Percentiles rank a stretch among this genome's conserved stretches.
These are phyloP conservation scores for Dactylonectria estremocensis DNA, from an alignment of 2,329 filamentous ascomycete species.

Conservation along the genomic window DNA sequence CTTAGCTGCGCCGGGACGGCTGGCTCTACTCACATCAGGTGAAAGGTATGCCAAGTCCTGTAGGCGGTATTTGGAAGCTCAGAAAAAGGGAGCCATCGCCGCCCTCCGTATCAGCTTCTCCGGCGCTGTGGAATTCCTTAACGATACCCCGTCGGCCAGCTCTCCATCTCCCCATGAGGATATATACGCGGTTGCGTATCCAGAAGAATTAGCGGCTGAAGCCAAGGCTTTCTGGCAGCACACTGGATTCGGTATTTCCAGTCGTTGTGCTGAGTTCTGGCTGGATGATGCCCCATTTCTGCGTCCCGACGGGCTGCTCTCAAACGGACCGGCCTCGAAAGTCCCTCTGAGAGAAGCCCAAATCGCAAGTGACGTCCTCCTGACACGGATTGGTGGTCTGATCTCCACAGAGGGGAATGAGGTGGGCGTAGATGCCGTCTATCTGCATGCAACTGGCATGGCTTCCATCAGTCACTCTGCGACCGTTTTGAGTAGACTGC, in stretches of 20 bases:
- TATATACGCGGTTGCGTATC: slow-evolving; percentile 39
- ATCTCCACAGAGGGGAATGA: slow-evolving; percentile 33
- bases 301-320: not conserved
- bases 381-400: slow-evolving; percentile 38
- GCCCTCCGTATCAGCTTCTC: slow-evolving; percentile 33
- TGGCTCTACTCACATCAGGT: slow-evolving; percentile 16
- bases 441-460: slow-evolving; percentile 68
- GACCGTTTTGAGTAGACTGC: slow-evolving; percentile 24
- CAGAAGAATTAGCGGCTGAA: slow-evolving; percentile 31
- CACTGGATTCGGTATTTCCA: slow-evolving; percentile 50
- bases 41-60: slow-evolving; percentile 34
- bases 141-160: not conserved
- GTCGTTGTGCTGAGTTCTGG: slow-evolving; percentile 47
- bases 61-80: slow-evolving; percentile 35
- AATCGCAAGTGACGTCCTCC: slow-evolving; percentile 30
- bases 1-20: not conserved
- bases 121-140: slow-evolving; percentile 19
- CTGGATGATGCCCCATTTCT: slow-evolving; percentile 43
- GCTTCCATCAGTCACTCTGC: slow-evolving; percentile 58
- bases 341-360: slow-evolving; percentile 24
- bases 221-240: slow-evolving; percentile 52
- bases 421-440: slow-evolving; percentile 57
- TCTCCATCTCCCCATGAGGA: not conserved
- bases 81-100: not conserved
- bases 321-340: not conserved